Evolutionary conservation across 2,329 filamentous ascomycete species (phyloP).

Genomic region (Verticillium zaregamsianum): DNA sequence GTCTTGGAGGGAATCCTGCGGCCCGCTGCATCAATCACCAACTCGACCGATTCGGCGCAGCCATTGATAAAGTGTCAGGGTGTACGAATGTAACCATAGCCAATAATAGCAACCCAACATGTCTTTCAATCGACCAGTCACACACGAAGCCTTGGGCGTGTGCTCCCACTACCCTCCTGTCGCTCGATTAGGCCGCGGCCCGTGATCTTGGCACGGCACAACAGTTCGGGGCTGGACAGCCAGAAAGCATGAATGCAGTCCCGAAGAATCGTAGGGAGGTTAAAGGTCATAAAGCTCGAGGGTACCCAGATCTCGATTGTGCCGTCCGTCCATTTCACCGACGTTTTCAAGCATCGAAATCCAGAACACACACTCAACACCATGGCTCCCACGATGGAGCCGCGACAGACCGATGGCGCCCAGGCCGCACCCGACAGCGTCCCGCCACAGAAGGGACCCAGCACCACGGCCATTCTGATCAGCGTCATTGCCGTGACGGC

Average conservation of each 20-base stretch:
- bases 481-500: slow-evolving; percentile 17
- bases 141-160: neutral
- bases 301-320: neutral
- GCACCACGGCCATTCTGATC: slow-evolving; percentile 13
- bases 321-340: neutral
- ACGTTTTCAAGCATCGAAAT: neutral
- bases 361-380: neutral
- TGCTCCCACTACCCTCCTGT: neutral
- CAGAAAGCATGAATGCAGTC: neutral
- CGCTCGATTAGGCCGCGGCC: neutral
- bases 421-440: neutral
- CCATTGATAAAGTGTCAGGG: neutral
- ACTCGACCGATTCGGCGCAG: neutral
- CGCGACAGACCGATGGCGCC: neutral
- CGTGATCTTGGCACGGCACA: neutral
- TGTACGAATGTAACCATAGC: neutral
- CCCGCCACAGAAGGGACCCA: neutral
- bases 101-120: neutral
- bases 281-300: neutral
- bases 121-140: neutral
- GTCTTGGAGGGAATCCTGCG: neutral
- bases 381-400: neutral
- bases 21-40: neutral
- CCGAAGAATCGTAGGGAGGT: neutral
- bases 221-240: neutral